These are phyloP conservation scores for Vigna nakashimae DNA, from an alignment of 306 rosid genomes.

Conservation along the genomic window DNA sequence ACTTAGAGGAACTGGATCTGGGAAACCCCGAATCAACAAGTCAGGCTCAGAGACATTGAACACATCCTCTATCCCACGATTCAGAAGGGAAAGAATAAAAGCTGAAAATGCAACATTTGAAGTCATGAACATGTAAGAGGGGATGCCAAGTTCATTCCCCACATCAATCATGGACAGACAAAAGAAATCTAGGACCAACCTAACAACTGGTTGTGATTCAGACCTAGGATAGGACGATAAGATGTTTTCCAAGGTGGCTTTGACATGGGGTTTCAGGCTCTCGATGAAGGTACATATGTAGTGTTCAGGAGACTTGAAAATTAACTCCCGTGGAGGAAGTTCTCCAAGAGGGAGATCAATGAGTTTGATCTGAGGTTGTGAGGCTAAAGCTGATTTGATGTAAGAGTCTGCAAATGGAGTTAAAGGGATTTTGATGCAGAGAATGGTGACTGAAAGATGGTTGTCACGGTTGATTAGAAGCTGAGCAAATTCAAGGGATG, in stretches of 20 bases:
- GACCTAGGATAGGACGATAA: slow-evolving; percentile 11
- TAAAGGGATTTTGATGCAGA: slow-evolving; percentile 47
- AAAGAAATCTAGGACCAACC: slow-evolving; percentile 66
- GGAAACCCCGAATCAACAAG: slow-evolving; percentile 51
- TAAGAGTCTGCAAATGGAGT: slow-evolving; percentile 43
- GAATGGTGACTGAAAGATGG: slow-evolving; percentile 50
- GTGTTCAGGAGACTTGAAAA: slow-evolving; percentile 26
- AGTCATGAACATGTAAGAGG: slow-evolving; percentile 57
- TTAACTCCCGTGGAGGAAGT: slow-evolving; percentile 38
- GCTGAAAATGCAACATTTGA: slow-evolving; percentile 50
- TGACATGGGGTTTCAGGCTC: slow-evolving; percentile 43
- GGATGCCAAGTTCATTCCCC: slow-evolving; percentile 55
- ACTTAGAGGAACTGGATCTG: slow-evolving; percentile 43
- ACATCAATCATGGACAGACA: slow-evolving; percentile 58
- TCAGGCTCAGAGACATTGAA: slow-evolving; percentile 50
- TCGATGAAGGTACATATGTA: slow-evolving; percentile 47
- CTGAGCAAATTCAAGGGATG: slow-evolving; percentile 57
- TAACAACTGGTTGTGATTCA: slow-evolving; percentile 42
- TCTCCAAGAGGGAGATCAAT: slow-evolving; percentile 55
- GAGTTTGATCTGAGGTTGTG: slow-evolving; percentile 52
- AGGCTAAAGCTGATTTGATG: slow-evolving; percentile 43
- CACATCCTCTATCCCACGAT: slow-evolving; percentile 37
- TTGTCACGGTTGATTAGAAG: slow-evolving; percentile 44
- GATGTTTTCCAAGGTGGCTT: slow-evolving; percentile 30
- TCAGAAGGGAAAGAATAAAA: slow-evolving; percentile 46